Evolutionary conservation across 2,329 filamentous ascomycete genomes (phyloP).

Genomic region (Bipolaris victoriae): DNA sequence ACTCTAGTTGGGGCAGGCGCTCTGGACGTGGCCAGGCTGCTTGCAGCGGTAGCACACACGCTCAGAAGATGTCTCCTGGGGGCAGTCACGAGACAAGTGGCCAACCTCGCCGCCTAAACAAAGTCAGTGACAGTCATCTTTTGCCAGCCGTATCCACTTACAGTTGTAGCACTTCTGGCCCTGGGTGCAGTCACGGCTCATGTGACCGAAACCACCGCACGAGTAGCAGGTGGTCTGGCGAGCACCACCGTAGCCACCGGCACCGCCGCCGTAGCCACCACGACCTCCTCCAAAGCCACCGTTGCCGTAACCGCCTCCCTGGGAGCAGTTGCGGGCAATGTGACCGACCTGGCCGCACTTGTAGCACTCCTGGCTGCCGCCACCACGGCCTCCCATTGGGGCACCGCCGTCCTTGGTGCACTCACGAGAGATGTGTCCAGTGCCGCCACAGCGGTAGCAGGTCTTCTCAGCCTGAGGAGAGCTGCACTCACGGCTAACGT

Average conservation of each 20-base stretch:
- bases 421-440: slow-evolving; percentile 91
- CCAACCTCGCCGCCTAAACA: slow-evolving; percentile 76
- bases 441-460: slow-evolving; percentile 76
- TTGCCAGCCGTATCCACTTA: slow-evolving; percentile 47
- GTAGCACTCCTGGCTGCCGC: slow-evolving; percentile 76
- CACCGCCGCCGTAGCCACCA: slow-evolving; percentile 49
- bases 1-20: slow-evolving; percentile 83
- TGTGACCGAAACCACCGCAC: slow-evolving; percentile 95
- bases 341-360: slow-evolving; percentile 97
- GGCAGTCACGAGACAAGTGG: slow-evolving; percentile 94
- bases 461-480: slow-evolving; percentile 84
- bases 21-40: slow-evolving; percentile 88
- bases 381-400: slow-evolving; percentile 51
- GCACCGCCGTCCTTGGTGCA: slow-evolving; percentile 64
- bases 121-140: slow-evolving; percentile 30
- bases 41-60: slow-evolving; percentile 99
- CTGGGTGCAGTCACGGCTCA: slow-evolving; percentile 97
- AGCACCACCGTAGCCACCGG: slow-evolving; percentile 54
- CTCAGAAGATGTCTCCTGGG: slow-evolving; percentile 86
- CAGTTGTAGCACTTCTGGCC: slow-evolving; percentile 99
- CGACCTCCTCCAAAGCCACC: slow-evolving; percentile 57
- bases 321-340: slow-evolving; percentile 89
- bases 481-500: slow-evolving; percentile 80
- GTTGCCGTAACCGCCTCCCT: slow-evolving; percentile 57
- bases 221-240: slow-evolving; percentile 82